Evolutionary conservation across 2,329 filamentous ascomycete species (phyloP), one percentile per base, ranked within the genome.

Genomic region (Neophaeococcomyces aloes): DNA sequence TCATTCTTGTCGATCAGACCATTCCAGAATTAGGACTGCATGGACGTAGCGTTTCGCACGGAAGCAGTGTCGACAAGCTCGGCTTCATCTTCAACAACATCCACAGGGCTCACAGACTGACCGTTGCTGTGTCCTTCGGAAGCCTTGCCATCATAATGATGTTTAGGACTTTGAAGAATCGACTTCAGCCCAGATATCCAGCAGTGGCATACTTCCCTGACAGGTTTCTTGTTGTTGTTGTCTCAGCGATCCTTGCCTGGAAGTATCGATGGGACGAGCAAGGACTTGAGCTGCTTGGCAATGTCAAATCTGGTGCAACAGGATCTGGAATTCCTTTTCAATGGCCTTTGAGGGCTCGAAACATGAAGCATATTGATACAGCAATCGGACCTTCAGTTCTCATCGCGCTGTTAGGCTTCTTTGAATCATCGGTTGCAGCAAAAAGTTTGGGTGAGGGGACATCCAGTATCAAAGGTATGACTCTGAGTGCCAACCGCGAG

Each of bases 371-470:
- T 59, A 84, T 93, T 42, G 81, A 83, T 17, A 83, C 86, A 49
- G 83, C 86, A 29, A 83, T 96, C 74, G 81, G 85, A 40, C 96
- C 91, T 0, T 83, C 86, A 0, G 94, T 98, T 57, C 72, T 96
- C 42, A 94, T 98, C 51, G 86, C 88, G 1, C 72, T 98, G 18
- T 78, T 98, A 0, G 91, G 91, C n/a, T 98, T 98, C 65, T 98
- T 98, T 56, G 91, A 98, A 63, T 94, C 86, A 2, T 94, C 87
- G 0, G 87, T 98, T 10, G 91, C 91, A 1, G 91, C 91, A 29
- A 96, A 96, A 65, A 89, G 85, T 49, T 68, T 98, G 2, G 83
- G 83, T 11, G 69, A 68, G 37, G 70, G 69, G 5, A 66, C 76
- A 32, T 76, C 81, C 50, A 77, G 77, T 7, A 81, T 95, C 25